Conservation (phyloP, 208 protist genomes). For the Trypanosoma grayi region DNA sequence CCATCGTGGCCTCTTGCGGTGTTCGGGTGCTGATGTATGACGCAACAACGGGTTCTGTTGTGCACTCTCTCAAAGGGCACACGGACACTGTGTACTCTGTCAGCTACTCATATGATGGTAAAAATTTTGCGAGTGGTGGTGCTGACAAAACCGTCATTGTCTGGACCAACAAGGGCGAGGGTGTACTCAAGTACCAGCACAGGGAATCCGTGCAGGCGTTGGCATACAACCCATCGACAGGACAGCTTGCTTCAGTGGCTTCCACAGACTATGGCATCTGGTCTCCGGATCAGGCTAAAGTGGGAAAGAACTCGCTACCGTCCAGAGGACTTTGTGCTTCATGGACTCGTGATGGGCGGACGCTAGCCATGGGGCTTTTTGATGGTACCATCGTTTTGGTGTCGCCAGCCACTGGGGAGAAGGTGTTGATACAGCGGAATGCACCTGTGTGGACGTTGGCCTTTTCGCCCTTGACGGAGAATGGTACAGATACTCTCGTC, state of each 20-base stretch:
- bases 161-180: conserved; percentile 93
- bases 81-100: conserved; percentile 93
- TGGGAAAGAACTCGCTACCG: conserved; percentile 82
- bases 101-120: conserved; percentile 88
- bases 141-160: conserved; percentile 95
- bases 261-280: conserved; percentile 95
- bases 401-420: conserved; percentile 4
- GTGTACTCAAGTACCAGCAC: conserved; percentile 95
- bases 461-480: conserved; percentile 90
- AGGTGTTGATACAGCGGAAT: conserved; percentile 62
- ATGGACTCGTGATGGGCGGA: conserved; percentile 94
- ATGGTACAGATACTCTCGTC: conserved; percentile 88
- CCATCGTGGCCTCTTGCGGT: conserved; percentile 89
- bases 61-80: conserved; percentile 94
- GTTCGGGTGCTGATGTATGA: conserved; percentile 94
- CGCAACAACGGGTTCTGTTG: conserved; percentile 81
- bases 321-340: conserved; percentile 88
- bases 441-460: conserved; percentile 92
- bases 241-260: conserved; percentile 89
- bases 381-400: conserved; percentile 75
- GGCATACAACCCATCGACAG: conserved; percentile 88
- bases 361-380: conserved; percentile 91
- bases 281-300: conserved; percentile 90
- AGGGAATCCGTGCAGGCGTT: conserved; percentile 94
- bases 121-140: conserved; percentile 92